Base-by-base conservation (phyloP, 83 land plant genomes). In the Picea abies region DNA sequence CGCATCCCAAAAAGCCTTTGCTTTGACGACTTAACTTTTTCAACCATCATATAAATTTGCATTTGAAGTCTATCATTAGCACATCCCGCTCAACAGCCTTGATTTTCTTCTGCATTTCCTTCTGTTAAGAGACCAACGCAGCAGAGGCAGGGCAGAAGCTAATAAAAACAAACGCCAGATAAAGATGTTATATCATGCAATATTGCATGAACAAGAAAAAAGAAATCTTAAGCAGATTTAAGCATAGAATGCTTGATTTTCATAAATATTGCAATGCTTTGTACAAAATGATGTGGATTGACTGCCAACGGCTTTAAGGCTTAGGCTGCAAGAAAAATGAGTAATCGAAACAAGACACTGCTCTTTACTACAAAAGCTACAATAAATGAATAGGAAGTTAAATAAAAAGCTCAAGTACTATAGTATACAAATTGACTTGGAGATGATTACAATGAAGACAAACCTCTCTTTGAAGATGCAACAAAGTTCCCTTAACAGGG, bases 401-500 rank as follows among this genome's bases (percentile, higher is more conserved):
- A 73, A 72, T 49, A 47, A 73, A 73, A 73, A 52, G 56, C 47
- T 22, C n/a, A 47, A 73, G 77, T 73, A 73, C 11, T 73, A 73
- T 73, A 73, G 56, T 41, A 41, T 73, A 56, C 60, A 56, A 56
- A 47, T 71, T 73, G 77, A 73, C 77, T 19, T 70, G 75, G 75
- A 37, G 58, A 73, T 73, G 56, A 9, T 73, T 47, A 73, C 41
- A 22, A 52, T 73, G 58, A 73, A 73, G 77, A 73, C 56, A 73
- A 73, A 17, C 22, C 77, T 73, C 77, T 73, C 77, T 73, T 73
- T 73, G 58, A 73, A 73, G 52, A 73, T 73, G 58, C 77, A 73
- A 41, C 56, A 73, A 47, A 44, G 77, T 44, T 52, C 77, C 76
- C 77, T 41, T 73, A 44, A 73, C 56, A n/a, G 19, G 77, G 77